Evolutionary conservation across 768 basidiomycete genomes (phyloP).

Genomic region (Podaxis sp.): DNA sequence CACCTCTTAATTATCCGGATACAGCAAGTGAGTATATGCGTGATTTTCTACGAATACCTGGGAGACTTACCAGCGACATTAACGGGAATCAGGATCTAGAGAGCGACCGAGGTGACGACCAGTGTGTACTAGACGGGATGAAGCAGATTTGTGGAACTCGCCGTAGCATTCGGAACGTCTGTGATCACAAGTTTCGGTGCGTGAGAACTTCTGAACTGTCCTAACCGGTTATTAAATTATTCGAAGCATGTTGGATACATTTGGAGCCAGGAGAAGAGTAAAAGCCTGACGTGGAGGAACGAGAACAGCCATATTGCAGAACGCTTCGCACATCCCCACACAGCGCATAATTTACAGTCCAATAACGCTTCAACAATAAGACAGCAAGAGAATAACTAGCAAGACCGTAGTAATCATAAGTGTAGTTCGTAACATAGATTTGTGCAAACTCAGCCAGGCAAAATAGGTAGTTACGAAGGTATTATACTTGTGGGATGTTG

Average conservation of each 20-base stretch:
- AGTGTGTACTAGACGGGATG: not conserved
- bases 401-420: constrained; percentile 12
- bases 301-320: not conserved
- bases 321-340: not conserved
- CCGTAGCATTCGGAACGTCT: constrained; percentile 1
- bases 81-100: not conserved
- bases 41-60: not conserved
- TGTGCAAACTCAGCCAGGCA: not conserved
- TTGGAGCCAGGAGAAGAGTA: not conserved
- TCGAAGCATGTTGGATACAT: not conserved
- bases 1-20: not conserved
- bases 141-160: not conserved
- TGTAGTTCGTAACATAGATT: constrained; percentile 15
- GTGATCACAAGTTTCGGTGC: not conserved
- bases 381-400: constrained; percentile 14
- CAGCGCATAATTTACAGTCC: not conserved
- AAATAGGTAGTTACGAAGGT: not conserved
- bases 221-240: not conserved
- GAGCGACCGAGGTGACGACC: not conserved
- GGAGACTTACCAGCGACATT: constrained; percentile 1
- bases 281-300: not conserved
- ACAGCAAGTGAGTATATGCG: not conserved
- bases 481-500: constrained; percentile 43
- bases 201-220: constrained; percentile 10
- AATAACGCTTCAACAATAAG: constrained; percentile 3